phyloP scores from a whole-genome alignment of 139 green algal genomes.

The Ettlia oleoabundans region DNA sequence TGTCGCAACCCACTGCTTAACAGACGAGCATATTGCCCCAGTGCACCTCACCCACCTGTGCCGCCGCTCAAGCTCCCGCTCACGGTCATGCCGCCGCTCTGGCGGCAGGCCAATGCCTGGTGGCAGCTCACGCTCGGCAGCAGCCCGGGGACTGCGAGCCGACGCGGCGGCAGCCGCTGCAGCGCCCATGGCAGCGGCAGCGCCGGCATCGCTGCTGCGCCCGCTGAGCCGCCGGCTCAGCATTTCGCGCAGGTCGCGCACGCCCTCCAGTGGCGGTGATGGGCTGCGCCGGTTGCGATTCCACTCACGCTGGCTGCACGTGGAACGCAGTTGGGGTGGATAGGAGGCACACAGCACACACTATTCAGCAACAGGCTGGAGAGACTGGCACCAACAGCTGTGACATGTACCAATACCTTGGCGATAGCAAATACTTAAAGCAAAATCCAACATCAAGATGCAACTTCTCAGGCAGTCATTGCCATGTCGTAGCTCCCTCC shows the following conservation, averaged over 20 bases:
- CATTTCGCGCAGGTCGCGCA: constrained; percentile 38
- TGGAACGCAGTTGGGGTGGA: background rate
- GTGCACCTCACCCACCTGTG: background rate
- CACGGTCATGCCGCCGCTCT: background rate
- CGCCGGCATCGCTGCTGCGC: background rate
- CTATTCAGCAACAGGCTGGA: no score
- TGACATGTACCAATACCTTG: no score
- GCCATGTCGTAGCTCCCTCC: no score
- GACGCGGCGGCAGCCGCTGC: background rate
- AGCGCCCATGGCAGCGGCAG: background rate
- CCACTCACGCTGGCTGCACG: constrained; percentile 30
- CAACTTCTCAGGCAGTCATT: no score
- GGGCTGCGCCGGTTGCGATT: constrained; percentile 29
- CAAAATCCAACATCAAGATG: no score
- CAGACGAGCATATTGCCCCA: no score
- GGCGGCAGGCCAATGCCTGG: background rate
- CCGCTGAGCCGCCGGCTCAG: constrained; percentile 15
- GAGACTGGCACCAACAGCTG: no score
- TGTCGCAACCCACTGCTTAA: no score
- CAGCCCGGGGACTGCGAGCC: background rate
- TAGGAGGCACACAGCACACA: background rate
- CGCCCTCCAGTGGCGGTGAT: background rate
- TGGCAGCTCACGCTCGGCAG: background rate
- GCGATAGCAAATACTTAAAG: no score
- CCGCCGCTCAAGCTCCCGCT: background rate